Evolutionary conservation across 2,329 filamentous ascomycete genomes (phyloP).

Genomic region (Chaetoscypha palmicola): DNA sequence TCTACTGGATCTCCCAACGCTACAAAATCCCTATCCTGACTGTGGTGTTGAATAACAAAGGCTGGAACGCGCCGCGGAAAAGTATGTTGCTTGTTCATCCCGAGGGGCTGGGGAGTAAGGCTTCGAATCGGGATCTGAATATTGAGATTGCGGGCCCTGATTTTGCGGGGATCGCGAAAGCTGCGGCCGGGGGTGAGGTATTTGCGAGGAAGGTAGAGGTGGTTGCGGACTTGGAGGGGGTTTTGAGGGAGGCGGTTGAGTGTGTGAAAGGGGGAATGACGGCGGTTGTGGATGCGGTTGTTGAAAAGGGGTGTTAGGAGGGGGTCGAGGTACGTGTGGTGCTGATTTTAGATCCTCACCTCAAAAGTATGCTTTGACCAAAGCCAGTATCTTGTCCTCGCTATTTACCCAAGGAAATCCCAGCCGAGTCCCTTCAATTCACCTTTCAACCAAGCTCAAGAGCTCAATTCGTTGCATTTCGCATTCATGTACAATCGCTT

Average conservation of each 20-base stretch:
- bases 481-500: too few species aligned
- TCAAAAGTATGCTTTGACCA: too few species aligned
- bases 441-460: too few species aligned
- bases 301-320: slow-evolving; percentile 25
- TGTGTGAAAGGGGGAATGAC: slow-evolving; percentile 48
- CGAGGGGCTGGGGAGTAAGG: slow-evolving; percentile 52
- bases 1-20: slow-evolving; percentile 61
- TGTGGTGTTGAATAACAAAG: slow-evolving; percentile 62
- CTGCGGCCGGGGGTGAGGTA: slow-evolving; percentile 53
- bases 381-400: too few species aligned
- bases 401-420: too few species aligned
- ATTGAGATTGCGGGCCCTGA: slow-evolving; percentile 61
- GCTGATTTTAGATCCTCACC: too few species aligned
- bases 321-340: too few species aligned
- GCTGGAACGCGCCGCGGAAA: slow-evolving; percentile 60
- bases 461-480: too few species aligned
- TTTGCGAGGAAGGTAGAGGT: slow-evolving; percentile 55
- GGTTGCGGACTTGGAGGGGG: slow-evolving; percentile 45
- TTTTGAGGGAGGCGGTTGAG: slow-evolving; percentile 51
- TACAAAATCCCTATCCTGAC: slow-evolving; percentile 61
- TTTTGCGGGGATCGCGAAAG: slow-evolving; percentile 61
- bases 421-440: too few species aligned
- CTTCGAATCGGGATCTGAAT: slow-evolving; percentile 56
- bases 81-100: slow-evolving; percentile 60
- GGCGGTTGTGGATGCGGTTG: slow-evolving; percentile 50